Evolutionary conservation across 768 basidiomycete species (phyloP).

Genomic region (Trametes maxima): DNA sequence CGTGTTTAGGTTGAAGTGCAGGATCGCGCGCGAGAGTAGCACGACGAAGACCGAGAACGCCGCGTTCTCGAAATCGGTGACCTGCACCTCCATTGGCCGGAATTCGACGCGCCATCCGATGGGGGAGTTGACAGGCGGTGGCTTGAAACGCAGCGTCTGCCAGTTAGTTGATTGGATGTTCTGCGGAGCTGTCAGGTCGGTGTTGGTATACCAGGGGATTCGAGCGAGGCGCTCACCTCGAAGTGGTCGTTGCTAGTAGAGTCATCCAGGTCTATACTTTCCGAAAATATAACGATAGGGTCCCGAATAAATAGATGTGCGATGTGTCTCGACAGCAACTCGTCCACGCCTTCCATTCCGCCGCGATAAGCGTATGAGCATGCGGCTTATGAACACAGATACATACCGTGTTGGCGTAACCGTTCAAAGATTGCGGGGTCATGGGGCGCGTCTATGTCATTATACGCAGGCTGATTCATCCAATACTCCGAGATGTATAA

Average conservation of each 20-base stretch:
- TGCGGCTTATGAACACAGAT: background rate
- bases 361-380: background rate
- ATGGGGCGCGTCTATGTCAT: conserved; percentile 82
- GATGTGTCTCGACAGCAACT: conserved; percentile 85
- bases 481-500: conserved; percentile 87
- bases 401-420: conserved; percentile 73
- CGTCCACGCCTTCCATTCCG: conserved; percentile 69
- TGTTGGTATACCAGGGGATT: background rate
- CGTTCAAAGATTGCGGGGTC: conserved; percentile 75
- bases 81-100: conserved; percentile 97
- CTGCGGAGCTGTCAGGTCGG: conserved; percentile 39
- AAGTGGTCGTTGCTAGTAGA: conserved; percentile 89
- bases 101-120: conserved; percentile 99
- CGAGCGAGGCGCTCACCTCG: conserved; percentile 58
- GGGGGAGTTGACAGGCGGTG: conserved; percentile 87
- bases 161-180: conserved; percentile 99
- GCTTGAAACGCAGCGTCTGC: conserved; percentile 99
- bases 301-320: conserved; percentile 98
- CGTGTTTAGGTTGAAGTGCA: conserved; percentile 89
- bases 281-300: conserved; percentile 92
- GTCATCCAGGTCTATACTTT: conserved; percentile 93
- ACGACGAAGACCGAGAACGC: conserved; percentile 96
- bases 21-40: conserved; percentile 89
- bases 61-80: conserved; percentile 99
- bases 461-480: conserved; percentile 91